phyloP scores from a whole-genome alignment of 495 filamentous ascomycete species.

The Penicillium coffeae region DNA sequence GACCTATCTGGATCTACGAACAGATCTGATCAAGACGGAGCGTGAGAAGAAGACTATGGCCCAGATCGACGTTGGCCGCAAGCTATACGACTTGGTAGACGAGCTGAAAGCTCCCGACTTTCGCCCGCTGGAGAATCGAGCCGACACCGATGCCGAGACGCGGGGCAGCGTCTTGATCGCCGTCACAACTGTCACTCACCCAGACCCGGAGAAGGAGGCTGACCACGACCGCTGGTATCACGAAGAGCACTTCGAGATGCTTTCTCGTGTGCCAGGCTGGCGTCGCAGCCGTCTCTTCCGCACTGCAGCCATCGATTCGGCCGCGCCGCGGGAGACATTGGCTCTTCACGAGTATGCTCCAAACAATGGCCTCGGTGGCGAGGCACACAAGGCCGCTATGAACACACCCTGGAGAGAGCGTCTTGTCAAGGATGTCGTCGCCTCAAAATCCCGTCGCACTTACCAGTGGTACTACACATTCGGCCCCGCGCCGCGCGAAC shows the following conservation, averaged over 20 bases:
- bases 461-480: conserved; percentile 78
- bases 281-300: conserved; percentile 62
- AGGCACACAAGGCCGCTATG: conserved; percentile 59
- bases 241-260: conserved; percentile 67
- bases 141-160: conserved; percentile 52
- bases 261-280: conserved; percentile 74
- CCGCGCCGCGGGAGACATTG: conserved; percentile 52
- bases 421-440: conserved; percentile 53
- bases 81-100: conserved; percentile 61
- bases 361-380: conserved; percentile 58
- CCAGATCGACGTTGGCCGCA: conserved; percentile 66
- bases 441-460: conserved; percentile 49
- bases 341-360: conserved; percentile 68
- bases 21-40: conserved; percentile 58
- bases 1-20: conserved; percentile 65
- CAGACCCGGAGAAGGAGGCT: conserved; percentile 48
- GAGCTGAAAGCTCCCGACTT: conserved; percentile 51
- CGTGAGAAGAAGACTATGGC: conserved; percentile 73
- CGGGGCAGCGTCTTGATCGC: conserved; percentile 58
- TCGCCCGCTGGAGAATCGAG: conserved; percentile 50
- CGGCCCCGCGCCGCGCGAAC: conserved; percentile 65
- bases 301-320: conserved; percentile 51
- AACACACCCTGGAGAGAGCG: conserved; percentile 54
- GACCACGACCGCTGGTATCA: conserved; percentile 64
- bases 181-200: conserved; percentile 55